Evolutionary conservation across 1,139 yeast genomes (phyloP).

Genomic region (Blastobotrys petasosporus): DNA sequence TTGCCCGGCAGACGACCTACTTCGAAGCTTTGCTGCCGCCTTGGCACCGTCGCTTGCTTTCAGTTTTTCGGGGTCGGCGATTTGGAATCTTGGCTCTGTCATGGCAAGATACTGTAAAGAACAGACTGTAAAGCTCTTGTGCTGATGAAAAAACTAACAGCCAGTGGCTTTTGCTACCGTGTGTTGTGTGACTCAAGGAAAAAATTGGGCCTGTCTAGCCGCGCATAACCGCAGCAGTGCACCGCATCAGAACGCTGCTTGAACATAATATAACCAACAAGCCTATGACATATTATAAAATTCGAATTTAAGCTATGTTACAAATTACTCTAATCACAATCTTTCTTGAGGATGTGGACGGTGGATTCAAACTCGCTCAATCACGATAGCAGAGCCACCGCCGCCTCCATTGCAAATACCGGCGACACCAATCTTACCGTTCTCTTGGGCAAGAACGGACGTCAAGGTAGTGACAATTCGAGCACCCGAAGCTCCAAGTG

Average conservation of each 20-base stretch:
- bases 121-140: too few relatives aligned
- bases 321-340: too few relatives aligned
- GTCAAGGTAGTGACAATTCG: conserved; percentile 82
- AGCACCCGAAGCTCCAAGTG: conserved; percentile 97
- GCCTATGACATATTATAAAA: too few relatives aligned
- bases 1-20: conserved; percentile 24
- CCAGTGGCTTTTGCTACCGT: too few relatives aligned
- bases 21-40: conserved; percentile 36
- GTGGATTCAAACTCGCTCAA: conserved; percentile 39
- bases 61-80: conserved; percentile 34
- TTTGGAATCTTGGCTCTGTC: conserved; percentile 23
- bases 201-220: too few relatives aligned
- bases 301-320: too few relatives aligned
- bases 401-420: conserved; percentile 99
- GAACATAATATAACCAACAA: too few relatives aligned
- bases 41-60: conserved; percentile 35
- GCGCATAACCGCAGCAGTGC: too few relatives aligned
- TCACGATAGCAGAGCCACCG: conserved; percentile 84
- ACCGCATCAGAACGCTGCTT: too few relatives aligned
- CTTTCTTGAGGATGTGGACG: too few relatives aligned
- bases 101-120: not conserved
- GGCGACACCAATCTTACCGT: conserved; percentile 86
- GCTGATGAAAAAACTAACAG: too few relatives aligned
- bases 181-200: too few relatives aligned
- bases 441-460: conserved; percentile 62